A percentile compares a stretch with the other conserved stretches of the same genome.
These are phyloP conservation scores for Saksenaea vasiformis DNA, from an alignment of 371 early-diverging fungal species.

Conservation along the genomic window DNA sequence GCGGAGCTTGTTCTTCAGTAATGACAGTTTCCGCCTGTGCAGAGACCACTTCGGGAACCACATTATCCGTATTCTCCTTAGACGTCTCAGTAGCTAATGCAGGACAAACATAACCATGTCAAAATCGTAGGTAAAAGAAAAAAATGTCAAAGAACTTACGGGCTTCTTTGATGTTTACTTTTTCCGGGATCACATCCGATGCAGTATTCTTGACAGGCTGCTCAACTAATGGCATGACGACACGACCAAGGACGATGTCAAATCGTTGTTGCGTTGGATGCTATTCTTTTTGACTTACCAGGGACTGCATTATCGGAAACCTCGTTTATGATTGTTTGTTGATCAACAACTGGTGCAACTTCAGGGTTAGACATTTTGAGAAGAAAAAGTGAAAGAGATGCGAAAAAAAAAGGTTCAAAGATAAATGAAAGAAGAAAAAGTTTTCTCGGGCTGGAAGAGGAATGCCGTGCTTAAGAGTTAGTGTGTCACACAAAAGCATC, in stretches of 20 bases:
- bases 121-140: background rate
- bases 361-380: constrained; percentile 5
- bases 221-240: background rate
- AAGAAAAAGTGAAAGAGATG: background rate
- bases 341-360: background rate
- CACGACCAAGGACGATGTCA: background rate
- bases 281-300: background rate
- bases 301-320: background rate
- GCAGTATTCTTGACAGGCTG: background rate
- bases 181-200: background rate
- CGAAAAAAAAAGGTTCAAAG: constrained; percentile 6
- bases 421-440: background rate
- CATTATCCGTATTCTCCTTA: background rate
- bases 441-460: background rate
- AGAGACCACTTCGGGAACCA: constrained; percentile 1
- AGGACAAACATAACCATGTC: background rate
- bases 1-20: background rate
- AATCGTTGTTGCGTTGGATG: background rate
- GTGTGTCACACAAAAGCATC: background rate
- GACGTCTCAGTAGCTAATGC: background rate
- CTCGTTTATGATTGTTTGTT: background rate
- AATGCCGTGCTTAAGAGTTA: background rate
- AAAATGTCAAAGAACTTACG: background rate
- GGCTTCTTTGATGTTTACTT: background rate
- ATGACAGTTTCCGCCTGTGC: background rate